Conservation (phyloP, 306 rosid species). For the Vicia sativa region DNA sequence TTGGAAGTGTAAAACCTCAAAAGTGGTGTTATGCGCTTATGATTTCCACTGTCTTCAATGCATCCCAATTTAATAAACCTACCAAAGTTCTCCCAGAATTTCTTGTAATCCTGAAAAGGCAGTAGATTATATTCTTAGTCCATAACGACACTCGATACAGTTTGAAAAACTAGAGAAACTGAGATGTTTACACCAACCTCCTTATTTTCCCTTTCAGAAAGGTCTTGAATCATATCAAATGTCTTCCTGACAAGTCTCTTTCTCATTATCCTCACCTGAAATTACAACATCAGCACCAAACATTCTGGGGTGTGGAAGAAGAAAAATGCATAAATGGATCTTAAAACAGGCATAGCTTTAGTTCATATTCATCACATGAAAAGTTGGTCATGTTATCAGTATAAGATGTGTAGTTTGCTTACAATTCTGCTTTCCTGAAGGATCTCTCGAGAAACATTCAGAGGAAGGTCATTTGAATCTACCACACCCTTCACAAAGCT, state of each 20-base stretch:
- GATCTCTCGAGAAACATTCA: constrained; percentile 94
- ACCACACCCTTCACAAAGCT: constrained; percentile 98
- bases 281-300: constrained; percentile 16
- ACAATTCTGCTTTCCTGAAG: constrained; percentile 99
- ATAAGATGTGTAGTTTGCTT: constrained; percentile 40
- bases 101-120: constrained; percentile 82
- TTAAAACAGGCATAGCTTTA: constrained; percentile 4
- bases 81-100: constrained; percentile 99
- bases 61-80: constrained; percentile 91
- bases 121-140: constrained; percentile 26
- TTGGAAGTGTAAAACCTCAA: constrained; percentile 91
- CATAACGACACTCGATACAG: constrained; percentile 31
- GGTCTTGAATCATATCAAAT: constrained; percentile 97
- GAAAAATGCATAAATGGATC: background rate
- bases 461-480: constrained; percentile 93
- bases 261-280: constrained; percentile 97
- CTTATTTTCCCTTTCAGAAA: constrained; percentile 83
- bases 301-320: background rate
- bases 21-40: constrained; percentile 90
- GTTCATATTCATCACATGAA: constrained; percentile 5
- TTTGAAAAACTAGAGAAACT: constrained; percentile 16
- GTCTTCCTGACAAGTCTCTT: constrained; percentile 96
- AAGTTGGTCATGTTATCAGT: constrained; percentile 8
- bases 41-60: constrained; percentile 91
- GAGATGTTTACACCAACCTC: constrained; percentile 58